A percentile compares a stretch with the other conserved stretches of the same genome.
These are phyloP conservation scores for Pleomassaria siparia DNA, from an alignment of 2,329 filamentous ascomycete species.

Conservation along the genomic window DNA sequence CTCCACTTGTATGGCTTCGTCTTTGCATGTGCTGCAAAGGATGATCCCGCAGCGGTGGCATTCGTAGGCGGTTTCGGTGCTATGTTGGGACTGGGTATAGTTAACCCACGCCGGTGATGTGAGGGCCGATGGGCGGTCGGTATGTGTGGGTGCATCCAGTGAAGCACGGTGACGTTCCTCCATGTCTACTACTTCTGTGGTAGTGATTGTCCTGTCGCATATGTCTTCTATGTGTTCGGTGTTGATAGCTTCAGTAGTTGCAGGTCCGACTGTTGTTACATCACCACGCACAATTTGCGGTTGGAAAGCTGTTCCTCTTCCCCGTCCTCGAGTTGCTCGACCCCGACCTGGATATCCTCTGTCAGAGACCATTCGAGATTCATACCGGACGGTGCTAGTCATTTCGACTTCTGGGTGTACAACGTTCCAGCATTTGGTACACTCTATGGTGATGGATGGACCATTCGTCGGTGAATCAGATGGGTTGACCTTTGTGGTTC, in stretches of 20 bases:
- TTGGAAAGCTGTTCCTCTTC: not conserved
- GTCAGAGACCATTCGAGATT: conserved; percentile 5
- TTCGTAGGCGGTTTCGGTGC: conserved; percentile 18
- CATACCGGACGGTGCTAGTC: conserved; percentile 4
- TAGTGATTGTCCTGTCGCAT: conserved; percentile 20
- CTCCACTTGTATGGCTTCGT: conserved; percentile 4
- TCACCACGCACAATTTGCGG: not conserved
- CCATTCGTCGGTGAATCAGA: conserved; percentile 11
- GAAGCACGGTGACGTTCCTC: not conserved
- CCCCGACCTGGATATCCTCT: not conserved
- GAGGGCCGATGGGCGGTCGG: not conserved
- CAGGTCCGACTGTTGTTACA: conserved; percentile 3
- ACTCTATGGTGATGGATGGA: conserved; percentile 24
- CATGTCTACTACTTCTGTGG: conserved; percentile 7
- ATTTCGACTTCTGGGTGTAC: conserved; percentile 26
- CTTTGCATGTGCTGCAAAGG: conserved; percentile 27
- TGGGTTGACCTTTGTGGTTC: conserved; percentile 16
- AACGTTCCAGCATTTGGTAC: conserved; percentile 30
- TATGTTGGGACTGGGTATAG: conserved; percentile 10
- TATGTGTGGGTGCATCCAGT: not conserved
- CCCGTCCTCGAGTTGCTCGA: conserved; percentile 1
- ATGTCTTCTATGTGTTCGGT: conserved; percentile 9
- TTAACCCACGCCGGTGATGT: not conserved
- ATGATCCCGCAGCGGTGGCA: conserved; percentile 24
- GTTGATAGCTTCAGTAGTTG: not conserved